A percentile compares a stretch with the other conserved stretches of the same genome.
These are phyloP conservation scores for Cantharellus anzutake DNA, from an alignment of 768 basidiomycete species.

Conservation along the genomic window DNA sequence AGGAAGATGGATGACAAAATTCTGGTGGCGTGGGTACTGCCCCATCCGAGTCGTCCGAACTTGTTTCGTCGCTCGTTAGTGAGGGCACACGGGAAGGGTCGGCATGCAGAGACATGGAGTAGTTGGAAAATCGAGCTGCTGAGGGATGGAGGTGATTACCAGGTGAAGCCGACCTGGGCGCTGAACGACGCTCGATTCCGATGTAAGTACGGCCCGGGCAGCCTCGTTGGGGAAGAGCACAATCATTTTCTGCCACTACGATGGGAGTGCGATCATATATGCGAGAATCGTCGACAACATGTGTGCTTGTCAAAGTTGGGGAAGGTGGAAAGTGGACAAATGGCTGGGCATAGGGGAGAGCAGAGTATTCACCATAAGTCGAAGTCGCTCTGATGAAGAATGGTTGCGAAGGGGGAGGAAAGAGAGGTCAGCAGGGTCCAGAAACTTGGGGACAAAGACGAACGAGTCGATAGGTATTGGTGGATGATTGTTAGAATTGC, in stretches of 20 bases:
- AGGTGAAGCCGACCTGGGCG: background rate
- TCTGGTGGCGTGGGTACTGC: background rate
- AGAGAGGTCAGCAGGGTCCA: background rate
- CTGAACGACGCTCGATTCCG: background rate
- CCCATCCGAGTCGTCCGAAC: background rate
- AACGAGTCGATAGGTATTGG: background rate
- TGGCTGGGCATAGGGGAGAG: background rate
- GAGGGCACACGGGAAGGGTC: background rate
- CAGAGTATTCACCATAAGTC: background rate
- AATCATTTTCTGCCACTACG: slow-evolving; percentile 1
- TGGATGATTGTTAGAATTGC: background rate
- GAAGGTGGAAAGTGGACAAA: background rate
- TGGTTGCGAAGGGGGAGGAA: background rate
- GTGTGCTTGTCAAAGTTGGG: slow-evolving; percentile 3
- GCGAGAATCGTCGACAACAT: slow-evolving; percentile 3
- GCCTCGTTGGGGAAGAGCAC: slow-evolving; percentile 1
- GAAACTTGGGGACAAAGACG: background rate
- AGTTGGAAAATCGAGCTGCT: too few relatives aligned
- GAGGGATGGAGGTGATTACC: too few relatives aligned
- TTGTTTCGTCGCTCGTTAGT: background rate
- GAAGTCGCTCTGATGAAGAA: background rate
- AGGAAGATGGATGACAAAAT: background rate
- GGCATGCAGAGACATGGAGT: background rate
- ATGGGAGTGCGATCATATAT: background rate
- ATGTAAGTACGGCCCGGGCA: background rate